These are phyloP conservation scores for Wickerhamomyces chaumierensis DNA, from an alignment of 805 yeast genomes.

Conservation along the genomic window DNA sequence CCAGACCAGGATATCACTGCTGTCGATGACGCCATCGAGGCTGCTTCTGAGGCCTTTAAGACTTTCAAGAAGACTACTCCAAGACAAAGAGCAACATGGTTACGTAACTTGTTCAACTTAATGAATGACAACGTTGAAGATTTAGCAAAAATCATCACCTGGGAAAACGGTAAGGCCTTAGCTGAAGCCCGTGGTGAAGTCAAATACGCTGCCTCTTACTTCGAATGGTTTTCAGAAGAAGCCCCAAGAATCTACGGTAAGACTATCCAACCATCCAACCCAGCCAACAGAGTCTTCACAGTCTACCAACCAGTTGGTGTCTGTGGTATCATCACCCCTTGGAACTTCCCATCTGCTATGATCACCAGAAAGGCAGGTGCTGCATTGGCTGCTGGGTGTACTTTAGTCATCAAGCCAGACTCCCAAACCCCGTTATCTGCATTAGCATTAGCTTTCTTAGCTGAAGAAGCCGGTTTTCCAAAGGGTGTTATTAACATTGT, in stretches of 20 bases:
- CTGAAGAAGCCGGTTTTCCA: slow-evolving; percentile 52
- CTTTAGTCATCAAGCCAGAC: slow-evolving; percentile 50
- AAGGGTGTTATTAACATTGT: slow-evolving; percentile 44
- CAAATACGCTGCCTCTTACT: slow-evolving; percentile 57
- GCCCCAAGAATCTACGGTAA: slow-evolving; percentile 46
- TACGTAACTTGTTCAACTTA: slow-evolving; percentile 36
- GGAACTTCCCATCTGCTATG: slow-evolving; percentile 63
- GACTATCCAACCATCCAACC: slow-evolving; percentile 43
- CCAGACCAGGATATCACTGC: slow-evolving; percentile 49
- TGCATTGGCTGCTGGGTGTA: slow-evolving; percentile 56
- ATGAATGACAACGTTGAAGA: slow-evolving; percentile 47
- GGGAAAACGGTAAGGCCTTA: slow-evolving; percentile 52
- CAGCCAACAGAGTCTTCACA: slow-evolving; percentile 40
- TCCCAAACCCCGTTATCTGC: slow-evolving; percentile 52
- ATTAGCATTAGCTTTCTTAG: slow-evolving; percentile 42
- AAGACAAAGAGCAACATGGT: slow-evolving; percentile 37
- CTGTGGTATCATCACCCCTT: slow-evolving; percentile 52
- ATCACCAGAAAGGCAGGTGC: slow-evolving; percentile 56
- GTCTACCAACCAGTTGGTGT: slow-evolving; percentile 53
- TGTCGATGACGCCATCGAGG: slow-evolving; percentile 46
- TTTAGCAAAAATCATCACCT: slow-evolving; percentile 41
- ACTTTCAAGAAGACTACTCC: slow-evolving; percentile 35
- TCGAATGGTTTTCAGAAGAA: slow-evolving; percentile 79
- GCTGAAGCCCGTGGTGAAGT: slow-evolving; percentile 45
- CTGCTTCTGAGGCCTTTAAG: slow-evolving; percentile 34